Percentiles rank a stretch among this genome's conserved stretches.
Evolutionary conservation across 2,329 filamentous ascomycete genomes (phyloP).

Genomic region (Plectosphaerella sp.): DNA sequence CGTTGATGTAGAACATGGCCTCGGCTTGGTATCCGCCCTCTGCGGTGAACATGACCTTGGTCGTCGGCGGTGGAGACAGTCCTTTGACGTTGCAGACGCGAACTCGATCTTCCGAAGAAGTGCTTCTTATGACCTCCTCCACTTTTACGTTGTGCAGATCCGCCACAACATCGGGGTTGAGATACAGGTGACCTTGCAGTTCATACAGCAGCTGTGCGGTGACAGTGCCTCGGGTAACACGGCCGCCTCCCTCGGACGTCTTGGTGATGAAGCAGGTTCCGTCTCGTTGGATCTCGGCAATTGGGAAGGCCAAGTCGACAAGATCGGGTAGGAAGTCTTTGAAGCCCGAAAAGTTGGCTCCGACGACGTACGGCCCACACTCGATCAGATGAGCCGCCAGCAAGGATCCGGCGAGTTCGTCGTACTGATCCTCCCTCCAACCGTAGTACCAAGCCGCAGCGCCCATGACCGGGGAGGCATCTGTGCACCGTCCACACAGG

Average conservation of each 20-base stretch:
- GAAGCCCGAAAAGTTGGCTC: constrained; percentile 46
- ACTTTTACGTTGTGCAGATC: constrained; percentile 29
- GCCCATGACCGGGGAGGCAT: constrained; percentile 44
- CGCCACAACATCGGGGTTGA: constrained; percentile 44
- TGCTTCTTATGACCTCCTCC: constrained; percentile 22
- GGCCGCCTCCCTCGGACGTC: constrained; percentile 22
- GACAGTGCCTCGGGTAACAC: constrained; percentile 29
- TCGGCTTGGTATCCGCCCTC: constrained; percentile 42
- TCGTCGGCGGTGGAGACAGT: constrained; percentile 39
- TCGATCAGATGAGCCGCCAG: constrained; percentile 47
- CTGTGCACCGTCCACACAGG: constrained; percentile 36
- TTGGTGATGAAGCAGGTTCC: constrained; percentile 38
- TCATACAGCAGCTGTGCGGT: constrained; percentile 45
- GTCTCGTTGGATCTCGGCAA: constrained; percentile 41
- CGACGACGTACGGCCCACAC: constrained; percentile 45
- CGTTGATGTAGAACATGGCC: constrained; percentile 10
- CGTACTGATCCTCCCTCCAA: constrained; percentile 39
- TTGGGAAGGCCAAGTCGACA: constrained; percentile 37
- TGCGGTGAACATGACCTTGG: constrained; percentile 47
- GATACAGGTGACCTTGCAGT: constrained; percentile 40
- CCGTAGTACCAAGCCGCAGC: constrained; percentile 48
- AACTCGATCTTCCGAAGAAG: constrained; percentile 23
- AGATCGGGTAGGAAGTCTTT: constrained; percentile 20
- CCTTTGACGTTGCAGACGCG: constrained; percentile 35
- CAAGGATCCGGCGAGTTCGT: constrained; percentile 39